Conservation (phyloP, 1,139 yeast species). For the Debaryomyces coudertii region DNA sequence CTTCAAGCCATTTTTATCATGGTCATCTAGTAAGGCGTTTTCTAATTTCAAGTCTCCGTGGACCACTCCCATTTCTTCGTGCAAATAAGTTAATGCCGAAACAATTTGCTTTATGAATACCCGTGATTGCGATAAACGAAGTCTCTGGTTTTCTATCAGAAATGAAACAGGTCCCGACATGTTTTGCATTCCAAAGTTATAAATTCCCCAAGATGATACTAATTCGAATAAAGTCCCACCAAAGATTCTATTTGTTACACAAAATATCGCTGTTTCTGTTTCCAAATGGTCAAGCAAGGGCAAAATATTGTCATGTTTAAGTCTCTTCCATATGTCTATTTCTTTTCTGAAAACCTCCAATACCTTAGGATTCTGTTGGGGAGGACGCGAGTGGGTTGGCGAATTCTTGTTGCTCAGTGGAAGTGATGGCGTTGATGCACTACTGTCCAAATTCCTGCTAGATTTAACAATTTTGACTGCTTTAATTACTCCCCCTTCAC, state of each 20-base stretch:
- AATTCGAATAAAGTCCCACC: slow-evolving; percentile 86
- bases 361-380: slow-evolving; percentile 32
- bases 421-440: slow-evolving; percentile 10
- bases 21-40: slow-evolving; percentile 66
- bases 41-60: slow-evolving; percentile 92
- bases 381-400: neutral
- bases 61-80: slow-evolving; percentile 63
- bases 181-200: slow-evolving; percentile 29
- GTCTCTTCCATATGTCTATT: slow-evolving; percentile 69
- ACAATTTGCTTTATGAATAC: slow-evolving; percentile 51
- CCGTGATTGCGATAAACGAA: slow-evolving; percentile 31
- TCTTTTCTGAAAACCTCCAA: slow-evolving; percentile 67
- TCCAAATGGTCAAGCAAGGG: slow-evolving; percentile 65
- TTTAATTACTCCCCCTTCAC: slow-evolving; percentile 45
- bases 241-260: slow-evolving; percentile 69
- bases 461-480: slow-evolving; percentile 80
- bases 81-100: slow-evolving; percentile 71
- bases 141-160: slow-evolving; percentile 30
- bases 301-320: slow-evolving; percentile 67
- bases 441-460: slow-evolving; percentile 35
- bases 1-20: slow-evolving; percentile 27
- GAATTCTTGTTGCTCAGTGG: slow-evolving; percentile 14
- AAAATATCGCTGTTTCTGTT: slow-evolving; percentile 64
- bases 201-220: slow-evolving; percentile 68
- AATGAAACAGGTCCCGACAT: slow-evolving; percentile 37